Percentiles rank a stretch among this genome's conserved stretches.
phyloP scores from a whole-genome alignment of 192 early-diverging fungal genomes.

The Lobosporangium transversale region DNA sequence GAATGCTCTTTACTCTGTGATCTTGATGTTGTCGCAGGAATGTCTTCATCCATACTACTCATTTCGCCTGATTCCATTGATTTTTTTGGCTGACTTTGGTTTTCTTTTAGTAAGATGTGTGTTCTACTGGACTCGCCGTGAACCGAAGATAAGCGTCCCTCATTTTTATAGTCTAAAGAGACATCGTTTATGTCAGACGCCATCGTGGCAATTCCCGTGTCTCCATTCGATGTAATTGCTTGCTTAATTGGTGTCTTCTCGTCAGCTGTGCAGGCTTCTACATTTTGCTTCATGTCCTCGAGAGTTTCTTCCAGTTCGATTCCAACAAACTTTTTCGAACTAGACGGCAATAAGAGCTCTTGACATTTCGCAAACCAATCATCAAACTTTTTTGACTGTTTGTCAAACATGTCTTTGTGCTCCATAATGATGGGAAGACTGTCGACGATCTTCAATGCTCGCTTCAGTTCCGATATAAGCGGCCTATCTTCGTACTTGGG shows the following conservation, averaged over 20 bases:
- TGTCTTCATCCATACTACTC: background rate
- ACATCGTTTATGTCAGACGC: background rate
- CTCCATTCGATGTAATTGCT: background rate
- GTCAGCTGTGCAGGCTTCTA: constrained; percentile 25
- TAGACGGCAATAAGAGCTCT: constrained; percentile 13
- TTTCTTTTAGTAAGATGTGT: too few relatives aligned
- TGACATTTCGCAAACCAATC: constrained; percentile 24
- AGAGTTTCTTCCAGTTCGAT: constrained; percentile 25
- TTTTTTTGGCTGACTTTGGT: background rate
- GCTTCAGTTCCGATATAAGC: constrained; percentile 34
- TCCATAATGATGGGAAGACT: constrained; percentile 15
- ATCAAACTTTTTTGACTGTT: constrained; percentile 26
- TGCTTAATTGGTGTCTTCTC: constrained; percentile 8
- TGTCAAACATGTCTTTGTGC: constrained; percentile 32
- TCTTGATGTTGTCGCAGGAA: background rate
- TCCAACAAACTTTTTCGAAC: constrained; percentile 2
- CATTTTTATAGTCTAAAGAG: too few relatives aligned
- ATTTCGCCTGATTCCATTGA: background rate
- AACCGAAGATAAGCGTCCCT: too few relatives aligned
- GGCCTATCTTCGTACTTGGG: constrained; percentile 44
- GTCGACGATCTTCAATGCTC: constrained; percentile 25
- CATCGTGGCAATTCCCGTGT: background rate
- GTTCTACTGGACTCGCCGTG: too few relatives aligned
- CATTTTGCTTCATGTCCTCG: constrained; percentile 41
- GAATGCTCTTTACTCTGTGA: background rate